phyloP scores from a whole-genome alignment of 345 rosid species.

The Eucalyptus tenuipes region DNA sequence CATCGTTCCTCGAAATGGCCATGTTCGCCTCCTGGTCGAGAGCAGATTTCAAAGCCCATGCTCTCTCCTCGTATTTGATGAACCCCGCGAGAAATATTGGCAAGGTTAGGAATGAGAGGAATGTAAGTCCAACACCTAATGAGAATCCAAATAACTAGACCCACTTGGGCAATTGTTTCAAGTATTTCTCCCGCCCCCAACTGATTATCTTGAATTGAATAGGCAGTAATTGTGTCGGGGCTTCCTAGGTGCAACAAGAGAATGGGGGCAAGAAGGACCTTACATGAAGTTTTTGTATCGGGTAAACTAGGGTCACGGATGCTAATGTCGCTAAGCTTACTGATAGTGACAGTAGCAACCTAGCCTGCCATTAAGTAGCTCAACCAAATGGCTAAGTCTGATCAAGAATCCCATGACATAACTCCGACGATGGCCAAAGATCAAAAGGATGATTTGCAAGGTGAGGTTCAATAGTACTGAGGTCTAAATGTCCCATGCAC shows the following conservation, averaged over 20 bases:
- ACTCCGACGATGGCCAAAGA: neutral
- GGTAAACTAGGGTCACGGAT: neutral
- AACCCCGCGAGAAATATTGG: neutral
- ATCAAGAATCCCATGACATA: neutral
- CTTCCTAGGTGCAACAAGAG: slow-evolving; percentile 29
- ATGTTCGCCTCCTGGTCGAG: neutral
- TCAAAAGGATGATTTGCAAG: neutral
- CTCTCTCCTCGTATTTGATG: neutral
- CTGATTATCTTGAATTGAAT: slow-evolving; percentile 25
- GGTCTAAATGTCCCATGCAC: neutral
- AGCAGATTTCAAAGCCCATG: neutral
- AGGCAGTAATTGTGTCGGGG: slow-evolving; percentile 30
- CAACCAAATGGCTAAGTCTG: neutral
- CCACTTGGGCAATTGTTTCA: slow-evolving; percentile 6
- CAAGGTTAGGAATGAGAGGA: neutral
- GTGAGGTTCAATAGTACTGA: neutral
- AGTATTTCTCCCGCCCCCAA: slow-evolving; percentile 19
- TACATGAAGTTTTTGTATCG: neutral
- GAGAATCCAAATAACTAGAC: slow-evolving; percentile 6
- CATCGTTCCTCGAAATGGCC: neutral
- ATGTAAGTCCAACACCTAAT: neutral
- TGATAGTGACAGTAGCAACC: neutral
- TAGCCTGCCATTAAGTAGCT: neutral
- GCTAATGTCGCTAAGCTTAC: neutral
- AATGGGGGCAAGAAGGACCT: slow-evolving; percentile 20